A percentile compares a stretch with the other conserved stretches of the same genome.
Evolutionary conservation across 75 land plant genomes (phyloP).

Genomic region (Sequoia sempervirens): DNA sequence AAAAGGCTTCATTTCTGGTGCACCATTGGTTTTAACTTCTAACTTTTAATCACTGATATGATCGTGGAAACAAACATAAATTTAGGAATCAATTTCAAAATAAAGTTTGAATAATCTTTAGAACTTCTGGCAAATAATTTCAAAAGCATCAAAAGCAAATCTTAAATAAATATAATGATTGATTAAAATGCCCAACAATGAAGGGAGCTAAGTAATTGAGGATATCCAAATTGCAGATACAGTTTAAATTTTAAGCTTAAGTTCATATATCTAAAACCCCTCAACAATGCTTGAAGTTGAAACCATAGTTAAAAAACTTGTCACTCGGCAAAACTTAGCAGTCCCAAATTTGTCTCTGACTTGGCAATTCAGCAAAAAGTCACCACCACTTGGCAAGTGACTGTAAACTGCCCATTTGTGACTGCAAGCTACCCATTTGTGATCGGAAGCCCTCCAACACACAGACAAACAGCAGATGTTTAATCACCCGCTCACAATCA

Average conservation of each 20-base stretch:
- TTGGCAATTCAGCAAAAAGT: too few species aligned
- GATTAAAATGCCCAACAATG: not conserved
- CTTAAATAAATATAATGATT: not conserved
- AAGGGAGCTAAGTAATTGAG: not conserved
- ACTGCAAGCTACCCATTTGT: too few species aligned
- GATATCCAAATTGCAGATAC: not conserved
- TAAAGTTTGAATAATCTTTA: not conserved
- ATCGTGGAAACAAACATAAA: not conserved
- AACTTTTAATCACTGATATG: not conserved
- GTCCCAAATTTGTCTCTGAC: too few species aligned
- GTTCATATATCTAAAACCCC: not conserved
- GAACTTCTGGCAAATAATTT: not conserved
- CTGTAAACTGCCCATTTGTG: too few species aligned
- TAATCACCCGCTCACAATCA: too few species aligned
- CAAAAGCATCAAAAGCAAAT: not conserved
- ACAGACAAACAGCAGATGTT: too few species aligned
- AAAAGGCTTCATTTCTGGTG: not conserved
- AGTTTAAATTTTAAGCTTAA: not conserved
- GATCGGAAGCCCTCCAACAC: too few species aligned
- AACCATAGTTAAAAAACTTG: too few species aligned
- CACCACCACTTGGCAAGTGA: too few species aligned
- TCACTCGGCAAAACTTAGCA: too few species aligned
- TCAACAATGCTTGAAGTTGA: not conserved
- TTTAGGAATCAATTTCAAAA: not conserved
- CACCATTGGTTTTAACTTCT: not conserved